Evolutionary conservation across 306 rosid genomes (phyloP).

Genomic region (Erythrophleum fordii): DNA sequence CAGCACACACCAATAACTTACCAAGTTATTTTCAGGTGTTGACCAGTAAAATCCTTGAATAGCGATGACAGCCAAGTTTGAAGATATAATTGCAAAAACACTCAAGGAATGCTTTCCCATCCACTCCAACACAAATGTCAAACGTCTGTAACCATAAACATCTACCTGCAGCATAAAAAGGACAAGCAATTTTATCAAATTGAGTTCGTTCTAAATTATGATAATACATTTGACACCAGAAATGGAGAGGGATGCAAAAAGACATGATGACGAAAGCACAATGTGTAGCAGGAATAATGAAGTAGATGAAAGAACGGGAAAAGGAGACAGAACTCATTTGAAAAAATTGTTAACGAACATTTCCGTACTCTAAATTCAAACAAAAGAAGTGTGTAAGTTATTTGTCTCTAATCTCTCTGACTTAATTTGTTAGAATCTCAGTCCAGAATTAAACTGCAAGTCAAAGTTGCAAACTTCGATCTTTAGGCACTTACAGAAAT

Average conservation of each 20-base stretch:
- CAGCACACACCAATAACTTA: constrained; percentile 41
- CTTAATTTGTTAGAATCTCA: neutral
- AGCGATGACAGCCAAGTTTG: constrained; percentile 72
- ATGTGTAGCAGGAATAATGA: neutral
- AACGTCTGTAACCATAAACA: constrained; percentile 58
- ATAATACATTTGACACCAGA: neutral
- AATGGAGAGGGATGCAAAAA: neutral
- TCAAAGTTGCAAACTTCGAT: neutral
- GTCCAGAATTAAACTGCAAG: neutral
- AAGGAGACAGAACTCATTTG: neutral
- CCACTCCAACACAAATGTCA: constrained; percentile 77
- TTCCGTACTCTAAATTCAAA: neutral
- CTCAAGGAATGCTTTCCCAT: constrained; percentile 85
- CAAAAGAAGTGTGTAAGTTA: neutral
- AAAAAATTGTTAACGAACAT: neutral
- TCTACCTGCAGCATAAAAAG: constrained; percentile 65
- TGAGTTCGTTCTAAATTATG: neutral
- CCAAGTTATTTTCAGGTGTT: constrained; percentile 73
- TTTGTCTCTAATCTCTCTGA: neutral
- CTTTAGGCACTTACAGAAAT: too few relatives aligned
- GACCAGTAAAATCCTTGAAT: constrained; percentile 81
- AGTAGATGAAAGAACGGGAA: neutral
- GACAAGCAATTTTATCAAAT: constrained; percentile 22
- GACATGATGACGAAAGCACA: neutral
- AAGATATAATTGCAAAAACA: constrained; percentile 70